These are phyloP conservation scores for Oryza officinalis DNA, from an alignment of 176 grass and related monocot genomes.

Conservation along the genomic window DNA sequence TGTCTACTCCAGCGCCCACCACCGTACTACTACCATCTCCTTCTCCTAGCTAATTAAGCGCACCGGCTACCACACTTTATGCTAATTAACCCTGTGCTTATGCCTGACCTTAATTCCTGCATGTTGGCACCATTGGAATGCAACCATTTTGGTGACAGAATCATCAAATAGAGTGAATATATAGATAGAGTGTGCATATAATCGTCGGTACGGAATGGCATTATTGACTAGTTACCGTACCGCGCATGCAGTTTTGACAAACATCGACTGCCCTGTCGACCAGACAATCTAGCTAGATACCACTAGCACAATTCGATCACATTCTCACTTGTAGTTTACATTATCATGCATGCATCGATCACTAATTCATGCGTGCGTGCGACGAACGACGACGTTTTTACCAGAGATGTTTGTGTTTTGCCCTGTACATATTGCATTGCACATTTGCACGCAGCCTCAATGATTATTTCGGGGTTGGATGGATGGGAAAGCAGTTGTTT, in stretches of 20 bases:
- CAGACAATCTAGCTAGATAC: not conserved
- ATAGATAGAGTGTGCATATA: no score
- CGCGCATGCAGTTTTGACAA: no score
- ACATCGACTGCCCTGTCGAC: not conserved
- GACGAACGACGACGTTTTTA: not conserved
- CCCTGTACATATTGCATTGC: not conserved
- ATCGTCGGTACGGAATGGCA: no score
- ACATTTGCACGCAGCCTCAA: not conserved
- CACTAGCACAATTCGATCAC: not conserved
- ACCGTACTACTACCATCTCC: not conserved
- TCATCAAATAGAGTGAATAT: no score
- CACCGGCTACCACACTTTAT: no score
- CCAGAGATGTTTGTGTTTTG: not conserved
- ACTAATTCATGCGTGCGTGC: not conserved
- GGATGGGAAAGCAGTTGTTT: conserved; percentile 41
- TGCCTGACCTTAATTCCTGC: no score
- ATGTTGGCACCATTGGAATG: no score
- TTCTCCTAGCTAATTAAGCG: no score
- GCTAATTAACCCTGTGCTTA: no score
- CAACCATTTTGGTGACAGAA: no score
- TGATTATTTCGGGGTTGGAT: conserved; percentile 27
- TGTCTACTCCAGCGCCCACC: not conserved
- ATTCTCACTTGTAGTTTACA: not conserved
- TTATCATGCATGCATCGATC: not conserved
- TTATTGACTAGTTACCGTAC: no score